These are phyloP conservation scores for Areca catechu DNA, from an alignment of 176 grass and related monocot species.

Conservation along the genomic window DNA sequence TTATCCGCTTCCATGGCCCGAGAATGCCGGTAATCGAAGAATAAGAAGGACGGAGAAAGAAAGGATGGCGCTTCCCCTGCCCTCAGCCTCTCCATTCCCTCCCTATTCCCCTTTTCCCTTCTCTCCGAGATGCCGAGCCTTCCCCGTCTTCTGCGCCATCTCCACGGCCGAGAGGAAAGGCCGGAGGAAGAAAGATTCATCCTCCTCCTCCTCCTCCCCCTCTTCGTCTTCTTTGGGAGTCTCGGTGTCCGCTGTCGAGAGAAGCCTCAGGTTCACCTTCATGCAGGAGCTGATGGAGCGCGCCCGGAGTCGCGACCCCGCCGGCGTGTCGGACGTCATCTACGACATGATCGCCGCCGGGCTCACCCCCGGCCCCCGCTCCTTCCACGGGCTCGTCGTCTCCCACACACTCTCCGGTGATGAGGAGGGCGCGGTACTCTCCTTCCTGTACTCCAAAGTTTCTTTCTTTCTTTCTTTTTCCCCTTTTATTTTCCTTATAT, in stretches of 20 bases:
- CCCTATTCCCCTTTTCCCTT: neutral
- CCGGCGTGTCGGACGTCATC: slow-evolving; percentile 60
- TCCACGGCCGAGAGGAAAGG: slow-evolving; percentile 37
- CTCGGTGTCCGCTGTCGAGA: slow-evolving; percentile 40
- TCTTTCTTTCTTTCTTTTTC: neutral
- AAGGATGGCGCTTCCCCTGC: slow-evolving; percentile 34
- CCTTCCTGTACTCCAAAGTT: neutral
- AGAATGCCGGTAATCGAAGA: no score
- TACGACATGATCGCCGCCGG: slow-evolving; percentile 97
- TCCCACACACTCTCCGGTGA: slow-evolving; percentile 70
- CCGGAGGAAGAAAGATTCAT: slow-evolving; percentile 50
- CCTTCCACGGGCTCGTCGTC: slow-evolving; percentile 86
- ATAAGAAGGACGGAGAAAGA: no score
- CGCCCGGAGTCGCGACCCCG: slow-evolving; percentile 34
- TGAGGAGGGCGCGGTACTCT: slow-evolving; percentile 68
- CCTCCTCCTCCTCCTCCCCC: slow-evolving; percentile 23
- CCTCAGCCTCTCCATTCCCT: slow-evolving; percentile 23
- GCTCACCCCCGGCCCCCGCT: slow-evolving; percentile 70
- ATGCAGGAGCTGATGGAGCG: slow-evolving; percentile 71
- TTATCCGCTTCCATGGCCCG: no score
- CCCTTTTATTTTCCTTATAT: no score
- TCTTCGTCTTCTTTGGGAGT: slow-evolving; percentile 4
- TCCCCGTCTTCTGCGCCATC: slow-evolving; percentile 17
- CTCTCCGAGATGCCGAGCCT: neutral
- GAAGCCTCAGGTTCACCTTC: slow-evolving; percentile 58